Percentiles rank a stretch among this genome's conserved stretches.
phyloP scores from a whole-genome alignment of 2,329 filamentous ascomycete genomes.

The Diplocarpon mali region DNA sequence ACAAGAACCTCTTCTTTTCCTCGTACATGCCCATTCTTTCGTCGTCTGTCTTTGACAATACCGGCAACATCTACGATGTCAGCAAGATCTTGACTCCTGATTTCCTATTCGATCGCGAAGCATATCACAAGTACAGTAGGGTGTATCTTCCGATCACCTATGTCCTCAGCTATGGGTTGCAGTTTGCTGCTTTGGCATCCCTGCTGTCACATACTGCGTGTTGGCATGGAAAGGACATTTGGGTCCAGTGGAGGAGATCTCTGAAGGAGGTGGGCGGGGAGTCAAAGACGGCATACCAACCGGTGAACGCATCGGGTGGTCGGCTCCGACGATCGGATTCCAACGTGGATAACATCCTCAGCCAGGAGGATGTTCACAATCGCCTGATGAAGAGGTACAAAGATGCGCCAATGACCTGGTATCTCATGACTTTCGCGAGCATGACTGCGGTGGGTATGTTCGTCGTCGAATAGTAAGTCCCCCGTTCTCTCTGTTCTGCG shows the following conservation, averaged over 20 bases:
- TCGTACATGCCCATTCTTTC: constrained; percentile 83
- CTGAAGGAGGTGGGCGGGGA: constrained; percentile 49
- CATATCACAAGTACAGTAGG: constrained; percentile 71
- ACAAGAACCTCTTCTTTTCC: constrained; percentile 67
- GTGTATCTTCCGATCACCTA: constrained; percentile 83
- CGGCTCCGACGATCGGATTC: constrained; percentile 31
- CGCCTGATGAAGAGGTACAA: constrained; percentile 74
- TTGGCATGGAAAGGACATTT: constrained; percentile 78
- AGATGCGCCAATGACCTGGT: constrained; percentile 75
- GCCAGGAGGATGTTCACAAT: constrained; percentile 71
- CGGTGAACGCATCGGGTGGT: constrained; percentile 27
- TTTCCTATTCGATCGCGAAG: constrained; percentile 65
- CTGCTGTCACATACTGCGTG: constrained; percentile 71
- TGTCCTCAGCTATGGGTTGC: constrained; percentile 74
- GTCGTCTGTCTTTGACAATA: constrained; percentile 76
- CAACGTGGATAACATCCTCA: constrained; percentile 41
- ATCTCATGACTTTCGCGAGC: constrained; percentile 59
- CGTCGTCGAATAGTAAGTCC: constrained; percentile 67
- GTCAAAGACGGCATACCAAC: constrained; percentile 40
- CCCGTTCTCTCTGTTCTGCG: background rate
- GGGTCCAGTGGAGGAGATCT: constrained; percentile 62
- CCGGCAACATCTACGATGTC: constrained; percentile 69
- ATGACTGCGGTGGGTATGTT: constrained; percentile 76
- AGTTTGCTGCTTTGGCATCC: constrained; percentile 73
- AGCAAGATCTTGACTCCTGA: constrained; percentile 66